Evolutionary conservation across 176 grass and related monocot genomes (phyloP), one percentile per base, ranked within the genome.

Genomic region (Oryza brachyantha): DNA sequence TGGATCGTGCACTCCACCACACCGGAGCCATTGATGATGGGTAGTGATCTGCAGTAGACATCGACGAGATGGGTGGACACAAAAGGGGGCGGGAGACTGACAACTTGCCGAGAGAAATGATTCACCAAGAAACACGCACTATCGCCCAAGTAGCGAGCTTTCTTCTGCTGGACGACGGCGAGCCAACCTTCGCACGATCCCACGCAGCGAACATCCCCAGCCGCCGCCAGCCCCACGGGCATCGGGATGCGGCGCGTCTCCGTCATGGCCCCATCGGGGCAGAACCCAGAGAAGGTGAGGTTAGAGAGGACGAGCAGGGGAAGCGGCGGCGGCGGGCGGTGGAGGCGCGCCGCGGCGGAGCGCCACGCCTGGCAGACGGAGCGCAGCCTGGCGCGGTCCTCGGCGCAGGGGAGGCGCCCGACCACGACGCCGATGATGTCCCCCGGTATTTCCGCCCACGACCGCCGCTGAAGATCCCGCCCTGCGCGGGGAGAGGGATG

Each of bases 331-430:
- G 70, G 40, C n/a, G n/a, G n/a, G 1, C 54, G 71, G 84, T 64
- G 32, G 61, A 68, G 64, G 72, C 50, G 71, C 50, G 64, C 52
- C 38, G 71, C 63, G 52, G 52, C 63, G 54, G n/a, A n/a, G n/a
- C 39, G 78, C 84, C 84, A 81, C 12, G 64, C 63, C 14, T 13
- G 39, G 72, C 78, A 86, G 54, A 70, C 78, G 40, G 72, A 86
- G 54, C 84, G 84, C 78, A 81, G 40, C 54, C 84, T 76, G 24
- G 78, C 61, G 54, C 84, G 84, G 72, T 86, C 84, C 6, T 69
- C 78, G 29, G 40, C 24, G 72, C 29, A 11, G 2, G 77, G 84
- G 72, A 86, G 39, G 64, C 52, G 54, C 55, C 64, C 41, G 8
- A 31, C 54, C 71, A 86, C 64, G 31, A 76, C 14, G 3, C 84